These are phyloP conservation scores for Neofusicoccum umdonicola DNA, from an alignment of 2,329 filamentous ascomycete genomes.

Conservation along the genomic window DNA sequence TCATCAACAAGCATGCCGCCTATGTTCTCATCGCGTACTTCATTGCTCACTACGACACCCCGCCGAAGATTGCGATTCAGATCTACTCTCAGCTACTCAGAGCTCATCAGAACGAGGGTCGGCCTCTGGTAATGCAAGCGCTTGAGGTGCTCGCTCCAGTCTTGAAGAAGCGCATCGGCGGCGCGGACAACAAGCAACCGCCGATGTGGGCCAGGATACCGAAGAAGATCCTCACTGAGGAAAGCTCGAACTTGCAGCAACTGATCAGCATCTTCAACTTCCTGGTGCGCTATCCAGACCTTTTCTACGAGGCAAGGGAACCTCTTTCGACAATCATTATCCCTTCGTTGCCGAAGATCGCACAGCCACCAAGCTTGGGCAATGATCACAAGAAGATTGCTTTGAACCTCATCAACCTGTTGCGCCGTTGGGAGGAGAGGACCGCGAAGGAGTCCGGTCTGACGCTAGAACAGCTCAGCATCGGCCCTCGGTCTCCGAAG, in stretches of 20 bases:
- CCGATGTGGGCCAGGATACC: slow-evolving; percentile 88
- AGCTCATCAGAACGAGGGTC: slow-evolving; percentile 92
- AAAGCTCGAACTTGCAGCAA: slow-evolving; percentile 91
- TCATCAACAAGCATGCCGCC: slow-evolving; percentile 97
- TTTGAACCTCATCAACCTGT: slow-evolving; percentile 83
- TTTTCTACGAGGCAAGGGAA: slow-evolving; percentile 94
- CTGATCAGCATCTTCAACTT: slow-evolving; percentile 98
- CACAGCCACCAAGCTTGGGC: slow-evolving; percentile 75
- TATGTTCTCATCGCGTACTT: slow-evolving; percentile 98
- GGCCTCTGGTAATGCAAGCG: slow-evolving; percentile 87
- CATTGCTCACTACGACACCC: slow-evolving; percentile 94
- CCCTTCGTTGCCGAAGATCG: slow-evolving; percentile 82
- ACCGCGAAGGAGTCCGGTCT: slow-evolving; percentile 75
- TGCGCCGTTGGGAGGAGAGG: slow-evolving; percentile 89
- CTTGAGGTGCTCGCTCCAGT: slow-evolving; percentile 94
- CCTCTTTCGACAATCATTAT: slow-evolving; percentile 89
- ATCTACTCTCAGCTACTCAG: slow-evolving; percentile 89
- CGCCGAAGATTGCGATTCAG: slow-evolving; percentile 90
- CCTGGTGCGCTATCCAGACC: slow-evolving; percentile 82
- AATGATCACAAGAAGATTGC: slow-evolving; percentile 90
- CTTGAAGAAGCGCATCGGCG: slow-evolving; percentile 76
- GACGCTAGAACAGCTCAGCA: slow-evolving; percentile 31
- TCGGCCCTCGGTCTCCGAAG: slow-evolving; percentile 48
- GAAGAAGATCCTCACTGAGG: slow-evolving; percentile 85
- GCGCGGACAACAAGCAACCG: slow-evolving; percentile 66